A percentile compares a stretch with the other conserved stretches of the same genome.
phyloP scores from a whole-genome alignment of 441 rosid species.

The Populus hybrid region DNA sequence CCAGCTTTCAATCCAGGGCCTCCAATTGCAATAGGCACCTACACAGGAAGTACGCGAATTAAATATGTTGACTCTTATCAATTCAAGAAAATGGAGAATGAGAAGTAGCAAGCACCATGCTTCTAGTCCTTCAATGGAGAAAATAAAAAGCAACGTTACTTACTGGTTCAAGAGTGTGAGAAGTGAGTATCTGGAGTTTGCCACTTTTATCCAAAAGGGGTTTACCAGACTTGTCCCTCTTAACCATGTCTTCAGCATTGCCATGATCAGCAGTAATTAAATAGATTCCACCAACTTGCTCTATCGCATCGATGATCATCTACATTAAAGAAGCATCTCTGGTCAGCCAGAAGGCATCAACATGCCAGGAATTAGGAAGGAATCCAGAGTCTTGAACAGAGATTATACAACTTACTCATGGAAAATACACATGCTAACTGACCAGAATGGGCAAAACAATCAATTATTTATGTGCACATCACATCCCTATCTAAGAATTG shows the following conservation, averaged over 20 bases:
- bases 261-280: constrained; percentile 99
- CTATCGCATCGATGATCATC: constrained; percentile 80
- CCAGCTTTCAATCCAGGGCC: constrained; percentile 82
- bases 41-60: not conserved
- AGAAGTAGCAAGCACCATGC: not conserved
- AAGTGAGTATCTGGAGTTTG: constrained; percentile 83
- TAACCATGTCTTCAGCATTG: constrained; percentile 97
- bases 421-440: not conserved
- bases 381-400: not conserved
- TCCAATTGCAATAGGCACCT: constrained; percentile 97
- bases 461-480: not conserved
- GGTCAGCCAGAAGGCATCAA: constrained; percentile 4
- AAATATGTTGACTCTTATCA: not conserved
- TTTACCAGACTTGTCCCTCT: constrained; percentile 85
- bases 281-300: constrained; percentile 85
- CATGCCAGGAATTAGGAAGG: not conserved
- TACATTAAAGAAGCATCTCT: constrained; percentile 28
- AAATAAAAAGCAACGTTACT: constrained; percentile 15
- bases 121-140: not conserved
- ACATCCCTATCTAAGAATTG: not conserved
- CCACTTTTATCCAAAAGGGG: constrained; percentile 76
- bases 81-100: not conserved
- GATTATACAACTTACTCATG: not conserved
- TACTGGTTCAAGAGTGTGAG: constrained; percentile 94
- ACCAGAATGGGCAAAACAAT: too few relatives aligned